Evolutionary conservation across 2,329 filamentous ascomycete species (phyloP).

Genomic region (Stachybotrys elegans): DNA sequence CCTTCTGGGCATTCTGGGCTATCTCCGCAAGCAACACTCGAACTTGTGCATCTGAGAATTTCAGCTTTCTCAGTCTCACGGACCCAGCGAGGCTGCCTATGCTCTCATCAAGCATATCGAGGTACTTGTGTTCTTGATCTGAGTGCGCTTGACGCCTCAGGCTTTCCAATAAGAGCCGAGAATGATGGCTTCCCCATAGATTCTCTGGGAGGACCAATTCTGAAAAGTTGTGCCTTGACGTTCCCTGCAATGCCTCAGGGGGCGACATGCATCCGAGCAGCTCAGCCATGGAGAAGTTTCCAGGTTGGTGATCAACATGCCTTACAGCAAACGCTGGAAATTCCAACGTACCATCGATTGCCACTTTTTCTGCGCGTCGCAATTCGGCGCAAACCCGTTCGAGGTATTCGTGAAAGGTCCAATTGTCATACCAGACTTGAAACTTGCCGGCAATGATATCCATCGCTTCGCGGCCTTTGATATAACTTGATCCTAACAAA

Average conservation of each 20-base stretch:
- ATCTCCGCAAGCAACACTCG: neutral
- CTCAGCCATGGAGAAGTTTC: neutral
- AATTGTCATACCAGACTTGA: conserved; percentile 19
- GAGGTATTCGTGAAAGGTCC: conserved; percentile 17
- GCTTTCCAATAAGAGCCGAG: neutral
- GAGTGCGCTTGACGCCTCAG: neutral
- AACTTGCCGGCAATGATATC: neutral
- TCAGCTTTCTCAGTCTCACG: neutral
- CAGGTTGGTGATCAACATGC: too few species aligned
- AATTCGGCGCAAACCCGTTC: conserved; percentile 4
- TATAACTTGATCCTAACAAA: neutral
- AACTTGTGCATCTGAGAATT: neutral
- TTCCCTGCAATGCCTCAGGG: neutral
- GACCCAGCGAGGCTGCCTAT: neutral
- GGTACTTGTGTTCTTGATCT: neutral
- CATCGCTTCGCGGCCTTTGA: neutral
- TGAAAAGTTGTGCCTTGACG: neutral
- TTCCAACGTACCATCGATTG: neutral
- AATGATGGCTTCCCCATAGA: neutral
- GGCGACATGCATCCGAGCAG: neutral
- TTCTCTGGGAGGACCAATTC: neutral
- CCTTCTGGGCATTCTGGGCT: neutral
- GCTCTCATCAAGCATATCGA: neutral
- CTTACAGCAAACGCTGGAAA: too few species aligned
- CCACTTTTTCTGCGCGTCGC: neutral